Conservation (phyloP, 2,329 filamentous ascomycete species). For the Cladophialophora psammophila region DNA sequence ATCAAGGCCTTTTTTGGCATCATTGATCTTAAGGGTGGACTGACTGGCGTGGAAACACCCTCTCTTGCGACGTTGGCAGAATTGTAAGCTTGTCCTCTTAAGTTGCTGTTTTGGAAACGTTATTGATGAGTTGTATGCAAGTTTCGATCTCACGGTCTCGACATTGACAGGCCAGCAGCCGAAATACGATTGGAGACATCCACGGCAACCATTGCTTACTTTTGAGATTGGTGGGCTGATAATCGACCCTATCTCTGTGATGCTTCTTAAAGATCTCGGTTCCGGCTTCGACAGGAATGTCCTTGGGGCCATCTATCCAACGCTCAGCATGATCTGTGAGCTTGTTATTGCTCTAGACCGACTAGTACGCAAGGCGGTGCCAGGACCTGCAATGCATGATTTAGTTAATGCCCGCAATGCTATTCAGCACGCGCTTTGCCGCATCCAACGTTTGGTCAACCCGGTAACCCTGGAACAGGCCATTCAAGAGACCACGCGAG, state of each 20-base stretch:
- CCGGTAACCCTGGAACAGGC: background rate
- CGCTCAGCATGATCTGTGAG: background rate
- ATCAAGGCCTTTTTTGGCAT: background rate
- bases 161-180: background rate
- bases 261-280: conserved; percentile 1
- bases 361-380: background rate
- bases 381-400: background rate
- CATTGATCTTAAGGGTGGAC: background rate
- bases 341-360: background rate
- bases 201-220: background rate
- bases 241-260: background rate
- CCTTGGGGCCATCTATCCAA: background rate
- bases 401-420: background rate
- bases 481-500: background rate
- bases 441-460: background rate
- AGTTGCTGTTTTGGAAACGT: background rate
- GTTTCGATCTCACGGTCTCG: background rate
- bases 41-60: background rate
- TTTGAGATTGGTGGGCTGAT: background rate
- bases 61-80: background rate
- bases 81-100: background rate
- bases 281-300: background rate
- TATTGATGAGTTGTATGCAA: background rate
- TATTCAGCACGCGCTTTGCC: conserved; percentile 2
- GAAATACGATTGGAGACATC: conserved; percentile 1